Evolutionary conservation across 345 rosid genomes (phyloP).

Genomic region (Aquilaria sinensis): DNA sequence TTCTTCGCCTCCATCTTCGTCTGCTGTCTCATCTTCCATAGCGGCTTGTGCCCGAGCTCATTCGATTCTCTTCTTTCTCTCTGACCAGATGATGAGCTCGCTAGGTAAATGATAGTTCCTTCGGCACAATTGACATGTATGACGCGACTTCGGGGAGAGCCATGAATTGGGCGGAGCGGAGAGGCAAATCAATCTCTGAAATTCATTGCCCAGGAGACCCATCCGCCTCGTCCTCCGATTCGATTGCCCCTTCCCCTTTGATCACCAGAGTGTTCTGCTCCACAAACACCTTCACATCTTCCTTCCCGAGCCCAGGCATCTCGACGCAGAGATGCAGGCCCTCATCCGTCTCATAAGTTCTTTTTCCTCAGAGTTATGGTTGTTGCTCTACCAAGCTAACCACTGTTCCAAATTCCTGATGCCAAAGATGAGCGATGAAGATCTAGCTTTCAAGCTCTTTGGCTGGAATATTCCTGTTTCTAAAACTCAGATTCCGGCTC

Average conservation of each 20-base stretch:
- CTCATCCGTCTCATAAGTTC: constrained; percentile 16
- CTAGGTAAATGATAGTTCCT: no score
- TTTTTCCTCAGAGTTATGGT: constrained; percentile 25
- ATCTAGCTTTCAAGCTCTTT: constrained; percentile 68
- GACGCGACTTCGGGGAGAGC: no score
- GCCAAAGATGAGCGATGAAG: constrained; percentile 24
- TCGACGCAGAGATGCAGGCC: constrained; percentile 32
- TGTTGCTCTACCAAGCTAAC: constrained; percentile 18
- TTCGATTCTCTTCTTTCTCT: no score
- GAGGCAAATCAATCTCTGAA: no score
- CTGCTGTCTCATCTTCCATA: no score
- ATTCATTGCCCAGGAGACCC: not conserved
- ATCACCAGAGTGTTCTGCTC: constrained; percentile 62
- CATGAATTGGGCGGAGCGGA: no score
- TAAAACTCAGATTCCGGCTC: constrained; percentile 36
- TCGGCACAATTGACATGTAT: no score
- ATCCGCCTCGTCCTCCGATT: constrained; percentile 22
- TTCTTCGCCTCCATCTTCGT: no score
- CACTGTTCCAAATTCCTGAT: not conserved
- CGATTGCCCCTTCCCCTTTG: constrained; percentile 50
- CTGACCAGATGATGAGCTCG: no score
- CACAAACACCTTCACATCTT: constrained; percentile 47
- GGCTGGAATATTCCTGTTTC: constrained; percentile 62
- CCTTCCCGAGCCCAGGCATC: constrained; percentile 58
- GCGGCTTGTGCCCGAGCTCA: no score